phyloP scores from a whole-genome alignment of 1,284 basidiomycete species.

The Ceraceosorus bombacis region DNA sequence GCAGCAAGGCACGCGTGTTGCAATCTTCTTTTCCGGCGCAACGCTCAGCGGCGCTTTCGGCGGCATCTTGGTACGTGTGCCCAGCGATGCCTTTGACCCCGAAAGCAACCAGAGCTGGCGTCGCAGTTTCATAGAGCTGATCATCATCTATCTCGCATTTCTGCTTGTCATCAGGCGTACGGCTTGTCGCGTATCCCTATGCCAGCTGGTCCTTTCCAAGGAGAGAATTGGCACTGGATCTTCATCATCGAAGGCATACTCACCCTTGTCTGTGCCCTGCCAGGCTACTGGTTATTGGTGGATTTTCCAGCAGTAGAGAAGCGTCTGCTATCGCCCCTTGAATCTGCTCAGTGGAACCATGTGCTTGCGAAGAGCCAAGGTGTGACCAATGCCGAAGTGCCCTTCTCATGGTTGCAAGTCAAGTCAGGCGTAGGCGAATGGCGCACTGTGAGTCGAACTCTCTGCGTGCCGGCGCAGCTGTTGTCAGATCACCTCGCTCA shows the following conservation, averaged over 20 bases:
- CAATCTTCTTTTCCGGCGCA: slow-evolving; percentile 49
- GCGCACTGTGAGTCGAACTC: slow-evolving; percentile 6
- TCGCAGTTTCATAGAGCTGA: no score
- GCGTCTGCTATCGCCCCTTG: slow-evolving; percentile 20
- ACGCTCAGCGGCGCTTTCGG: slow-evolving; percentile 47
- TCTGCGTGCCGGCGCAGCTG: no score
- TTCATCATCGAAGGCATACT: slow-evolving; percentile 22
- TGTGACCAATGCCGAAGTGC: slow-evolving; percentile 28
- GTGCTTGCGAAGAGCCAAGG: slow-evolving; percentile 29
- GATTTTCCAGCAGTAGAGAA: slow-evolving; percentile 36
- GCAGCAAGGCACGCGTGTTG: slow-evolving; percentile 25
- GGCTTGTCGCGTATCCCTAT: slow-evolving; percentile 49
- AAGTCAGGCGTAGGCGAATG: slow-evolving; percentile 16
- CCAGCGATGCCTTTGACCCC: no score
- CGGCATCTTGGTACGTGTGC: slow-evolving; percentile 18
- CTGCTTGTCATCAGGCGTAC: slow-evolving; percentile 15
- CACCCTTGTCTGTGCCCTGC: slow-evolving; percentile 26
- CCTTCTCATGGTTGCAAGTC: slow-evolving; percentile 34
- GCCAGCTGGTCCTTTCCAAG: neutral
- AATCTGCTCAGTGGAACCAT: slow-evolving; percentile 30
- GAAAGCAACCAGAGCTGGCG: no score
- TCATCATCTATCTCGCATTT: no score
- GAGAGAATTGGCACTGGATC: slow-evolving; percentile 13
- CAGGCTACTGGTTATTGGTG: slow-evolving; percentile 30
- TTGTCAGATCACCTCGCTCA: no score